Evolutionary conservation across 2,329 filamentous ascomycete species (phyloP), one percentile per base, ranked within the genome.

Genomic region (Fusarium sp.): DNA sequence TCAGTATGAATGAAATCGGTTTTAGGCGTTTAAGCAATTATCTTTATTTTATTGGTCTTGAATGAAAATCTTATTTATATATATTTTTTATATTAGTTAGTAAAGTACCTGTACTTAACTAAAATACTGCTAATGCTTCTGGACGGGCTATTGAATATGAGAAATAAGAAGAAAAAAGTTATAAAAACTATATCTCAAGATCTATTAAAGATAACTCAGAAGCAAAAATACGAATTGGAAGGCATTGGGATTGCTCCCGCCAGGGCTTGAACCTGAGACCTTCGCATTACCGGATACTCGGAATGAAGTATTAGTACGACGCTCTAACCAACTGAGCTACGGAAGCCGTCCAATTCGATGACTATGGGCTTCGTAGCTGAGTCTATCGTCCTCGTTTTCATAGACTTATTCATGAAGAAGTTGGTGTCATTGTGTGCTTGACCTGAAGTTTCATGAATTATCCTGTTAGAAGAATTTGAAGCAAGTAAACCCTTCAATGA

Each of bases 1-100:
- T 60, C 60, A 57, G 65, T 66, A 71, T 70, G 60, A 73, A 70
- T 73, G 28, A 42, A 55, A 71, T 71, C 26, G 62, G 56, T 70
- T 70, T 70, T 66, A 71, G 60, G 67, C 67, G 52, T 70, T 71
- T 28, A 70, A 65, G 65, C 28, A 38, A 22, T 26, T 15, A 34
- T 70, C 14, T 45, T 28, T 15, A 5, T 34, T 22, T 28, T 6
- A 6, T 38, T 22, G 13, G 17, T 26, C 18, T 34, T n/a, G 1
- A 32, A 41, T 26, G 4, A 24, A 24, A n/a, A 13, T 26, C 51
- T 28, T 54, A 1, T 22, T 34, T 26, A 20, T 28, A 20, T 18
- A 3, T 6, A 10, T 30, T n/a, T 10, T 32, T 22, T 39, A 4
- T 39, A 11, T 26, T 12, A 14, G 32, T 38, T 24, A 3, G 10